phyloP scores from a whole-genome alignment of 2,329 filamentous ascomycete species.

The Paramyrothecium sp. region DNA sequence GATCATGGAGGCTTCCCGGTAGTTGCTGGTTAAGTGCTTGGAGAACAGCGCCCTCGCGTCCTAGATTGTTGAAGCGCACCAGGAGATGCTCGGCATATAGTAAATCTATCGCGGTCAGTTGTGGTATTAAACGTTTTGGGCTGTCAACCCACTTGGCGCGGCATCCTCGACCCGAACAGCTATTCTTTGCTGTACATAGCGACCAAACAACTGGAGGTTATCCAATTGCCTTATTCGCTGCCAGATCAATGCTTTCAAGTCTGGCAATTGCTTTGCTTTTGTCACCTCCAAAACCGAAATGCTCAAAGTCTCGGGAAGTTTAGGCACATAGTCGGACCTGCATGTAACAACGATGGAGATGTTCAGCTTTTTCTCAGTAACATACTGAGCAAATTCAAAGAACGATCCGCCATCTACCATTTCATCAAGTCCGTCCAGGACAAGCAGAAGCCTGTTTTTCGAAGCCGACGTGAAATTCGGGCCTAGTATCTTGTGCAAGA shows the following conservation, averaged over 20 bases:
- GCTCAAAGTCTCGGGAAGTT: no score
- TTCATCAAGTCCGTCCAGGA: conserved; percentile 33
- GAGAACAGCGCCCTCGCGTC: conserved; percentile 29
- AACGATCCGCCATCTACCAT: conserved; percentile 5
- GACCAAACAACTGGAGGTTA: conserved; percentile 20
- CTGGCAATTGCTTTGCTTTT: conserved; percentile 23
- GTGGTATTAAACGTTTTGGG: no score
- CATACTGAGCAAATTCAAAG: conserved; percentile 17
- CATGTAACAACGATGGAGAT: conserved; percentile 24
- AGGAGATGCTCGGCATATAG: conserved; percentile 35
- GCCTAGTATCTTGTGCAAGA: conserved; percentile 19
- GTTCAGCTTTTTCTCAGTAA: conserved; percentile 18
- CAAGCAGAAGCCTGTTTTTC: conserved; percentile 18
- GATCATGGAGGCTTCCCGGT: conserved; percentile 17
- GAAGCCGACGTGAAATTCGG: conserved; percentile 17
- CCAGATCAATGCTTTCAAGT: conserved; percentile 25
- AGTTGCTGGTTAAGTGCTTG: conserved; percentile 20
- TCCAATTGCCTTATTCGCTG: conserved; percentile 20
- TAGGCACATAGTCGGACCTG: conserved; percentile 9
- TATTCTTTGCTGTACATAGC: conserved; percentile 26
- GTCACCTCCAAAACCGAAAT: conserved; percentile 8
- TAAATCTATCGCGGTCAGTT: conserved; percentile 19
- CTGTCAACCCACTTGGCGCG: conserved; percentile 25
- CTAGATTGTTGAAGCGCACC: conserved; percentile 22
- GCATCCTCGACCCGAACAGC: conserved; percentile 22